These are phyloP conservation scores for Neopestalotiopsis sp. DNA, from an alignment of 2,329 filamentous ascomycete genomes.

Conservation along the genomic window DNA sequence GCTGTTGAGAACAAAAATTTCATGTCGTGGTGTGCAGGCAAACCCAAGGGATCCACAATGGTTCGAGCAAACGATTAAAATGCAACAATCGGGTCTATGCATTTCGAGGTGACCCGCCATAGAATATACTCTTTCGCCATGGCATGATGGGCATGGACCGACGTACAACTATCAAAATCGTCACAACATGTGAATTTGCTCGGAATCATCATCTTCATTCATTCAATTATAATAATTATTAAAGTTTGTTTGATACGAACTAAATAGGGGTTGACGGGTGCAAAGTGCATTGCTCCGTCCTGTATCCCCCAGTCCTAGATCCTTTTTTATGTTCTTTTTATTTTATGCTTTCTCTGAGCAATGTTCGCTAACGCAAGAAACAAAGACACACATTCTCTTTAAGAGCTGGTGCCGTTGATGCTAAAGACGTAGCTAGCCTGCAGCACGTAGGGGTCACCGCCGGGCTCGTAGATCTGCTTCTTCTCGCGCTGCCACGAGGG, in stretches of 20 bases:
- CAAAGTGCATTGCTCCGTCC: not conserved
- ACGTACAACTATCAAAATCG: not conserved
- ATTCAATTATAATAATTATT: not conserved
- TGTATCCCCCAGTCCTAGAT: not conserved
- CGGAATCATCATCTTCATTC: not conserved
- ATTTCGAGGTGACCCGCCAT: not conserved
- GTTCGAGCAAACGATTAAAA: not conserved
- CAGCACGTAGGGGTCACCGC: slow-evolving; percentile 65
- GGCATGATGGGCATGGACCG: no score
- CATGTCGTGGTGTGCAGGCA: slow-evolving; percentile 11
- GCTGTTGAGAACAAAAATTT: not conserved
- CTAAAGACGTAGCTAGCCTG: slow-evolving; percentile 67
- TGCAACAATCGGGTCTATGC: slow-evolving; percentile 1
- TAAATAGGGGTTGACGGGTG: not conserved
- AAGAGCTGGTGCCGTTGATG: slow-evolving; percentile 43
- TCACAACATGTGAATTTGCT: not conserved
- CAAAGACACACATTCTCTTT: not conserved
- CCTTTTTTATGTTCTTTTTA: not conserved
- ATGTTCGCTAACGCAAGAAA: not conserved
- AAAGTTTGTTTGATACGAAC: not conserved
- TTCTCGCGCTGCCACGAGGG: slow-evolving; percentile 79
- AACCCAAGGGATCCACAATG: slow-evolving; percentile 5
- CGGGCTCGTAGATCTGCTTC: slow-evolving; percentile 66
- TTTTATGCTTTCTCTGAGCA: not conserved
- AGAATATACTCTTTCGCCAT: not conserved